Percentiles rank a stretch among this genome's conserved stretches.
Conservation (phyloP, 2,329 filamentous ascomycete species). For the Geosmithia morbida region DNA sequence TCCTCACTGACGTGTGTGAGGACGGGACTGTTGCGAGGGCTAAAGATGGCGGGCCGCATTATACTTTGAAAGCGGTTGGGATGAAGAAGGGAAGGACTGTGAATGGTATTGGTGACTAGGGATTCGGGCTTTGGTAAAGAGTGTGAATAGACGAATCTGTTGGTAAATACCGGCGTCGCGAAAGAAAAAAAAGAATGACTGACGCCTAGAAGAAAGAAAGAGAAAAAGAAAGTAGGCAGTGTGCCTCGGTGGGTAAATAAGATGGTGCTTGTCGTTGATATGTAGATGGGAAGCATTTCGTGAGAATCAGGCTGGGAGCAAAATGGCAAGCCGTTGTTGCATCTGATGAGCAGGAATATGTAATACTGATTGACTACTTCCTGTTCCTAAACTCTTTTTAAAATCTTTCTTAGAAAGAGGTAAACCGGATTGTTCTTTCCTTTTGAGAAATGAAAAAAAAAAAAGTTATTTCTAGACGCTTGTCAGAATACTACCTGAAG, state of each 20-base stretch:
- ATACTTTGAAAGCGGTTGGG: constrained; percentile 4
- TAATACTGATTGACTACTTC: no score
- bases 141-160: not conserved
- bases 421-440: no score
- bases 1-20: constrained; percentile 2
- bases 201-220: not conserved
- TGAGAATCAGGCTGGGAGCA: not conserved
- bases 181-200: not conserved
- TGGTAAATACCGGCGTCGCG: not conserved
- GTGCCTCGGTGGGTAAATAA: not conserved
- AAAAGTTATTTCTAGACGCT: no score
- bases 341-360: not conserved
- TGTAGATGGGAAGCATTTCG: not conserved
- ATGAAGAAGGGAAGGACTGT: not conserved
- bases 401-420: no score
- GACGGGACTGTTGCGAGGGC: constrained; percentile 9
- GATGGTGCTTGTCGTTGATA: not conserved
- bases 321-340: not conserved
- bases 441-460: no score
- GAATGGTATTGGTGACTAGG: not conserved
- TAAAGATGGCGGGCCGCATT: constrained; percentile 13
- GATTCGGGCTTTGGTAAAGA: not conserved
- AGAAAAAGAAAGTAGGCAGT: not conserved
- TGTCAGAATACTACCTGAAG: no score
- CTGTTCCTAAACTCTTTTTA: no score